Percentiles rank a stretch among this genome's conserved stretches.
These are phyloP conservation scores for Boletales sp. DNA, from an alignment of 768 basidiomycete species.

Conservation along the genomic window DNA sequence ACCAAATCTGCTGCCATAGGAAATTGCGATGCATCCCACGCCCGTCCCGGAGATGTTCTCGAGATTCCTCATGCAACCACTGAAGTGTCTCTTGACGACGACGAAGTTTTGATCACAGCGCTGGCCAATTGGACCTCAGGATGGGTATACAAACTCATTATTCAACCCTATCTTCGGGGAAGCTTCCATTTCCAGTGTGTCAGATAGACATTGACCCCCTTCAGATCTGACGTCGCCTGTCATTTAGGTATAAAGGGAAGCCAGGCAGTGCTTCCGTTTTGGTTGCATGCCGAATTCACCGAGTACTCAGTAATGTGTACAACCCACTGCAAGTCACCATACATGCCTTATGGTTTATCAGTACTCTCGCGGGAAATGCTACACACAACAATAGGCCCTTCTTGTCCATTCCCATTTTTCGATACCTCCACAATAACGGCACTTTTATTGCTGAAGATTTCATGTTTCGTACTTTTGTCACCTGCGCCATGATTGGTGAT, in stretches of 20 bases:
- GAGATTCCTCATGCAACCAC: background rate
- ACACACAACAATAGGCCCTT: constrained; percentile 19
- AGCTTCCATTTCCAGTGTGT: constrained; percentile 22
- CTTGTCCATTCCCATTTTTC: constrained; percentile 27
- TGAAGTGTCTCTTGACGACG: background rate
- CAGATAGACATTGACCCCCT: background rate
- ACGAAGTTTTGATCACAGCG: constrained; percentile 8
- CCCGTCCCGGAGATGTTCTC: background rate
- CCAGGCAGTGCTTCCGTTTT: constrained; percentile 4
- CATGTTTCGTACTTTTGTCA: constrained; percentile 32
- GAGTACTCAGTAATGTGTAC: constrained; percentile 16
- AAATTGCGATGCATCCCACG: background rate
- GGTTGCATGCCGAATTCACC: constrained; percentile 18
- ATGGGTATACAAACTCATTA: constrained; percentile 23
- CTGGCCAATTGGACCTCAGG: constrained; percentile 25
- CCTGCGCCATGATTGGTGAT: constrained; percentile 35
- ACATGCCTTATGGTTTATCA: constrained; percentile 33
- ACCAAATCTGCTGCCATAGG: background rate
- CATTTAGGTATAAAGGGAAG: constrained; percentile 16
- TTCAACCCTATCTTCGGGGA: constrained; percentile 18
- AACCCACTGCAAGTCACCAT: constrained; percentile 28
- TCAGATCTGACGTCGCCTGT: background rate
- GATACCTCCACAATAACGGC: constrained; percentile 28
- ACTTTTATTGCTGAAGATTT: constrained; percentile 29
- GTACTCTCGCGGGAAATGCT: constrained; percentile 19